Conservation (phyloP, 805 yeast genomes). For the Yamadazyma tumulicola region DNA sequence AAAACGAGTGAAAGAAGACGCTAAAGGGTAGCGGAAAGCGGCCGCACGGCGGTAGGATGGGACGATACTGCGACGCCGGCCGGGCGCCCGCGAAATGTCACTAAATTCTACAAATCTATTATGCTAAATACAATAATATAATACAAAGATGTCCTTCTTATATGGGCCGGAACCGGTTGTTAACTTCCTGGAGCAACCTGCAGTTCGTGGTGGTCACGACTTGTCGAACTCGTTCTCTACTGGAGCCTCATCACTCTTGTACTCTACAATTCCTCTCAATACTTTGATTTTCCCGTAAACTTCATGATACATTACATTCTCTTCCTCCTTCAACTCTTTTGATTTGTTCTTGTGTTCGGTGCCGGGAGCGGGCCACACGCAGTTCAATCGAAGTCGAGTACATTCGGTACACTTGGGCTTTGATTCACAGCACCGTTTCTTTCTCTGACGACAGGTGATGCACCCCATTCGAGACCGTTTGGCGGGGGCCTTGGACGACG, state of each 20-base stretch:
- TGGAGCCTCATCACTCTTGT: constrained; percentile 20
- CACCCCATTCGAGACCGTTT: constrained; percentile 71
- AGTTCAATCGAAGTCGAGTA: constrained; percentile 55
- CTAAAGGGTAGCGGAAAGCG: too few relatives aligned
- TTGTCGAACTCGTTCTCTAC: constrained; percentile 4
- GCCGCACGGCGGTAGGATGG: too few relatives aligned
- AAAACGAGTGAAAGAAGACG: too few relatives aligned
- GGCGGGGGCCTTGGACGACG: constrained; percentile 10
- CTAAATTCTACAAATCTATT: too few relatives aligned
- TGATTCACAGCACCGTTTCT: constrained; percentile 74
- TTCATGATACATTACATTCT: constrained; percentile 53
- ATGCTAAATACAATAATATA: too few relatives aligned
- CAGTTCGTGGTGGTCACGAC: too few relatives aligned
- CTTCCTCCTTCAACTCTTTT: constrained; percentile 46
- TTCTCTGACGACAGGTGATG: constrained; percentile 70
- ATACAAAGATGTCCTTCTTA: too few relatives aligned
- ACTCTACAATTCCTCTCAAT: constrained; percentile 60
- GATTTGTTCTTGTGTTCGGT: constrained; percentile 57
- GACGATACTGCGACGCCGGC: too few relatives aligned
- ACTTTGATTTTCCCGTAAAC: constrained; percentile 58
- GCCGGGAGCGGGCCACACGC: constrained; percentile 76
- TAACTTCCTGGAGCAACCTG: too few relatives aligned
- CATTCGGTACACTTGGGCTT: constrained; percentile 70
- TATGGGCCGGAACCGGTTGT: too few relatives aligned
- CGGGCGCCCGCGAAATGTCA: too few relatives aligned